Evolutionary conservation across 169 alveolate species (phyloP), one percentile per base, ranked within the genome.

Genomic region (Plasmodium cynomolgi): DNA sequence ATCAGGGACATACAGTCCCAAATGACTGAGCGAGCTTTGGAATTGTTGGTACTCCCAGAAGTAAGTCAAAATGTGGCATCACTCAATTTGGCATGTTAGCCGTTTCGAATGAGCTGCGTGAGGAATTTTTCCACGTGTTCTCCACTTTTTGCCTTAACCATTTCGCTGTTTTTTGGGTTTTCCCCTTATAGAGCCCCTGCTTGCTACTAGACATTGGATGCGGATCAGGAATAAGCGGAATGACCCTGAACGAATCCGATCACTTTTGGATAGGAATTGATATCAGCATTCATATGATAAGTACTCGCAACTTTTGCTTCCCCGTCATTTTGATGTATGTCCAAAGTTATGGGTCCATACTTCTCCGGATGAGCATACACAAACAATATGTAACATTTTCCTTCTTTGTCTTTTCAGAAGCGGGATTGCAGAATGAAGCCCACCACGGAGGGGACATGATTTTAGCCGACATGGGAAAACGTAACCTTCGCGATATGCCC

Each of bases 201-300:
- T 95, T 98, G 80, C 95, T 99, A 3, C 96, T 99, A 33, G 99
- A 99, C 96, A 98, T 99, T 56, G 99, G 99, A n/a, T 99, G 99
- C 90, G 99, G 99, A n/a, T 97, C 99, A 80, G 99, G 99, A 5
- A 93, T 99, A 47, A 97, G 99, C 91, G 99, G 99, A 7, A 93
- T 97, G 75, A 98, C 97, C 26, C 92, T 99, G 74, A 96, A 97
- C 33, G 99, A 98, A 37, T 93, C 96, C 79, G 98, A 97, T 82
- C 98, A 98, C 84, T 96, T 96, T 81, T 99, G 99, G 99, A 97
- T 99, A 37, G 99, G 99, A 23, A 93, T 98, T 68, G 99, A 99
- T 96, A 98, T 99, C 62, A 97, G 99, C 93, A 92, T 95, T 50
- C 96, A 98, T 83, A 99, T 99, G 99, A 93, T 99, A 92, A 96